Percentiles rank a stretch among this genome's conserved stretches.
Conservation (phyloP, 257 asterid genomes). For the Hygrophila difformis region DNA sequence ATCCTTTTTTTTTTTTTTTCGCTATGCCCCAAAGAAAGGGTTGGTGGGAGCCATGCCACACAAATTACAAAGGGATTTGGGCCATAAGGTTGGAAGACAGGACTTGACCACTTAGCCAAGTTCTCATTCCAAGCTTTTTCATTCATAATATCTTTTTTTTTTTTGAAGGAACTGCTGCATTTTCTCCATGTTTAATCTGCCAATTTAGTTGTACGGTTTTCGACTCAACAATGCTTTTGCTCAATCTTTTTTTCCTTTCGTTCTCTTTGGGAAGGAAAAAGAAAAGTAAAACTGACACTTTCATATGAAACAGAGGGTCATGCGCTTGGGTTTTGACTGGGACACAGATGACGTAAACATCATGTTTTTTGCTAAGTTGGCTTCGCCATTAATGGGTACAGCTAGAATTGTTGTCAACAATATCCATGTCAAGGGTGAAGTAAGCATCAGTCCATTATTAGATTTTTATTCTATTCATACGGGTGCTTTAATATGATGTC, state of each 20-base stretch:
- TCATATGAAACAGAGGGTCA: constrained; percentile 36
- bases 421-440: constrained; percentile 94
- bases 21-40: too few relatives aligned
- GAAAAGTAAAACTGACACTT: background rate
- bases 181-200: background rate
- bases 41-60: too few relatives aligned
- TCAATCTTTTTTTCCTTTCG: background rate
- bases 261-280: too few relatives aligned
- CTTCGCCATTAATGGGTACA: constrained; percentile 82
- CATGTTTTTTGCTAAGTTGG: constrained; percentile 81
- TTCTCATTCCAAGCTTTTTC: too few relatives aligned
- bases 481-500: background rate
- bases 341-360: constrained; percentile 71
- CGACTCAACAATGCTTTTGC: too few relatives aligned
- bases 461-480: background rate
- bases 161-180: too few relatives aligned
- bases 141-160: too few relatives aligned
- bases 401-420: constrained; percentile 85
- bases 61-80: too few relatives aligned
- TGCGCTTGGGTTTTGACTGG: constrained; percentile 92
- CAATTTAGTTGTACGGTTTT: background rate
- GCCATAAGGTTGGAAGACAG: too few relatives aligned
- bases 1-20: too few relatives aligned
- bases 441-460: constrained; percentile 26
- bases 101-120: too few relatives aligned